Base-by-base conservation (phyloP, 2,329 filamentous ascomycete species). In the Colletotrichum paranaense region DNA sequence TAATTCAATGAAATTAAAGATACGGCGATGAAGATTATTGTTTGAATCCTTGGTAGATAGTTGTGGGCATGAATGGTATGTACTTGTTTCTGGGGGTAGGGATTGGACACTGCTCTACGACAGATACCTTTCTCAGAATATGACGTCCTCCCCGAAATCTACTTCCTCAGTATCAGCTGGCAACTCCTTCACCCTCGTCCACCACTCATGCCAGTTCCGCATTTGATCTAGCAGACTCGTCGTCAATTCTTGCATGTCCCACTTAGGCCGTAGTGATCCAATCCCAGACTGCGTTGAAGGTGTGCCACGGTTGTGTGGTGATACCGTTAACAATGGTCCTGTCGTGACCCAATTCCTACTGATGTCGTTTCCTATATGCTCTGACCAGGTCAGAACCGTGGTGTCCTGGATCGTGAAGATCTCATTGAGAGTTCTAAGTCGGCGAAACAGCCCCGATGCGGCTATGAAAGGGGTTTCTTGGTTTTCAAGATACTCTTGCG, bases 301-400 rank as follows among this genome's bases (percentile, higher is more conserved):
- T 7, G 79, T 77, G 12, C 77, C 79, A 14, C 77, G 77, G 80
- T 80, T 5, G 84, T 83, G 4, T 80, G 82, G 68, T 81, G 84
- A 28, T n/a, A 87, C 81, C 0, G 80, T 82, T 12, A 87, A 81
- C 3, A 72, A 78, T 2, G 78, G 76, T 4, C 76, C 78, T 3
- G 78, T 78, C 1, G 80, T 76, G 8, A 81, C 71, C 88, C 88
- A 89, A 55, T 84, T 86, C 57, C 81, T 82, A 4, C 79, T 78
- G 12, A 88, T 82, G 55, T 89, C 87, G 9, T 82, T 80, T 5
- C 82, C 67, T 49, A 89, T 86, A 62, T 83, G 82, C 19, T 81
- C 80, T 7, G 80, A 79, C 68, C 89, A 88, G 55, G 74, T 81
- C 35, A 79, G 77, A 9, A 85, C 77, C 30, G 85, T 79, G 3